phyloP scores from a whole-genome alignment of 306 rosid genomes.

The Lagenaria siceraria region DNA sequence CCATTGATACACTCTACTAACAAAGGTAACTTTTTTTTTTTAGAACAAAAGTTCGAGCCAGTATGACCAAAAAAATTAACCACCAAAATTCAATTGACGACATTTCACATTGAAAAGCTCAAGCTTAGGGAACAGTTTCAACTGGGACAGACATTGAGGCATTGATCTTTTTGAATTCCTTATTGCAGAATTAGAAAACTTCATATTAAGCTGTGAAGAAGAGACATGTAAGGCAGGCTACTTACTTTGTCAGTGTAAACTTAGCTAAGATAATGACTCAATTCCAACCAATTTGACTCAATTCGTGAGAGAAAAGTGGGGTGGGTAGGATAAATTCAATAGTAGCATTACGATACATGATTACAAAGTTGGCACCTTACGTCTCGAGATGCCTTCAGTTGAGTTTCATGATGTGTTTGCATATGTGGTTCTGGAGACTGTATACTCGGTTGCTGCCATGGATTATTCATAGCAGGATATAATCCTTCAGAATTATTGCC shows the following conservation, averaged over 20 bases:
- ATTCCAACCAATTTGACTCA: background rate
- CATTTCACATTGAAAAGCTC: background rate
- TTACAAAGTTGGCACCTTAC: constrained; percentile 92
- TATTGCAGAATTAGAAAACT: background rate
- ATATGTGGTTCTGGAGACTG: constrained; percentile 18
- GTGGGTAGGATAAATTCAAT: background rate
- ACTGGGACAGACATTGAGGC: background rate
- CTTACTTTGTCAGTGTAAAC: background rate
- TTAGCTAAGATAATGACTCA: background rate
- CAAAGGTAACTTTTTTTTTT: background rate
- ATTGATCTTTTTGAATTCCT: background rate
- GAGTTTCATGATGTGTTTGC: constrained; percentile 43
- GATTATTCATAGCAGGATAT: constrained; percentile 24
- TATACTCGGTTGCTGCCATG: constrained; percentile 26
- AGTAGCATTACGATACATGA: constrained; percentile 31
- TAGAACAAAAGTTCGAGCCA: background rate
- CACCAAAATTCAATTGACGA: background rate
- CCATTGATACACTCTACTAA: constrained; percentile 16
- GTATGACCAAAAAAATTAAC: background rate
- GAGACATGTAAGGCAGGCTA: background rate
- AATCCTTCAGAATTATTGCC: constrained; percentile 31
- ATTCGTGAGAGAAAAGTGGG: background rate
- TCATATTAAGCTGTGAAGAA: background rate
- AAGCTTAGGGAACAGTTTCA: background rate
- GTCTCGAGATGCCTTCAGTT: constrained; percentile 99